A percentile compares a stretch with the other conserved stretches of the same genome.
phyloP scores from a whole-genome alignment of 768 basidiomycete species.

The Suillus sp. region DNA sequence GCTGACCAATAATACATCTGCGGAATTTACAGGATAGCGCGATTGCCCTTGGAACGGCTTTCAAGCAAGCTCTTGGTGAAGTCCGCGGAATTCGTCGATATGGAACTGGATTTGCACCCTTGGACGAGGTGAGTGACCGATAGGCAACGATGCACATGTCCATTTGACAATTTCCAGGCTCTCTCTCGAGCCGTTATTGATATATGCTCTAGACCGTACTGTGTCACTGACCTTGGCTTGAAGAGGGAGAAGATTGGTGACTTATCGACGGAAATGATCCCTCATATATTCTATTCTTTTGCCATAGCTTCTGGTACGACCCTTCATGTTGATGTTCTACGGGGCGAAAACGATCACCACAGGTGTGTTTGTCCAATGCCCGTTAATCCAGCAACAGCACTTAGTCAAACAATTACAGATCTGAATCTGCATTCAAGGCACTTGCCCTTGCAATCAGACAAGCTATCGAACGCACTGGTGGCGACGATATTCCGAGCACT shows the following conservation, averaged over 20 bases:
- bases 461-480: conserved; percentile 89
- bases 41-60: conserved; percentile 84
- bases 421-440: conserved; percentile 98
- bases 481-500: conserved; percentile 91
- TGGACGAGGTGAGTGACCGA: conserved; percentile 78
- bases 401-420: conserved; percentile 47
- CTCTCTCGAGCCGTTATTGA: conserved; percentile 96
- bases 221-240: conserved; percentile 86
- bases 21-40: conserved; percentile 75
- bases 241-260: conserved; percentile 93
- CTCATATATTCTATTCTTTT: conserved; percentile 96
- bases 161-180: conserved; percentile 54
- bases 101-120: conserved; percentile 94
- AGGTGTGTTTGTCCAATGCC: conserved; percentile 52
- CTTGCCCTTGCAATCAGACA: conserved; percentile 92
- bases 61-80: conserved; percentile 94
- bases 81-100: conserved; percentile 92
- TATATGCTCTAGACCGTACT: conserved; percentile 96
- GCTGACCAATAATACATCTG: conserved; percentile 11
- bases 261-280: conserved; percentile 96
- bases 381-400: not conserved
- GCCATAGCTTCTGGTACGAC: conserved; percentile 96
- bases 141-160: conserved; percentile 17
- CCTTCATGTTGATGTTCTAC: conserved; percentile 89
- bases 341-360: conserved; percentile 98